phyloP scores from a whole-genome alignment of 257 asterid species.

The Phtheirospermum japonicum region DNA sequence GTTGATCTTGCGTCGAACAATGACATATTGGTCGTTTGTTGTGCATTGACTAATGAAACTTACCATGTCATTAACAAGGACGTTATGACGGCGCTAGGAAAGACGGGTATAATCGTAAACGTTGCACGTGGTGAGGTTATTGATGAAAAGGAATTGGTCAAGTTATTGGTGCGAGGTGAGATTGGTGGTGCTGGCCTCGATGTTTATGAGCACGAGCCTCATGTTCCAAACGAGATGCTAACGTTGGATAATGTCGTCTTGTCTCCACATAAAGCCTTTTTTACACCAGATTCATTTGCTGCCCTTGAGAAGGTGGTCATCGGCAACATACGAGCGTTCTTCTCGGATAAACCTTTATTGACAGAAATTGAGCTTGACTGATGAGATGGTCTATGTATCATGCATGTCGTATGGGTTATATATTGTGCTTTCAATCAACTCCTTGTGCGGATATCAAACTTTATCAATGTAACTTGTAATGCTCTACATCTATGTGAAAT shows the following conservation, averaged over 20 bases:
- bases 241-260: constrained; percentile 62
- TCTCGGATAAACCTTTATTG: constrained; percentile 43
- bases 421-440: too few species aligned
- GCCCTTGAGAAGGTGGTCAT: constrained; percentile 29
- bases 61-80: constrained; percentile 45
- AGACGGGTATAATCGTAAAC: constrained; percentile 50
- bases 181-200: constrained; percentile 78
- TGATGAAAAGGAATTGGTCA: constrained; percentile 65
- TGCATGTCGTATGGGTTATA: too few species aligned
- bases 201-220: constrained; percentile 71
- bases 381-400: neutral
- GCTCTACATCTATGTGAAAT: too few species aligned
- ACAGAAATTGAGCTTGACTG: constrained; percentile 36
- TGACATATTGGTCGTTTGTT: constrained; percentile 48
- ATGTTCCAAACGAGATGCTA: constrained; percentile 47
- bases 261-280: constrained; percentile 54
- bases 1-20: constrained; percentile 51
- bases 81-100: constrained; percentile 53
- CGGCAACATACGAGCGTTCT: constrained; percentile 63
- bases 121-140: constrained; percentile 62
- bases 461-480: too few species aligned
- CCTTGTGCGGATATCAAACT: too few species aligned
- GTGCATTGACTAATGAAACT: constrained; percentile 54
- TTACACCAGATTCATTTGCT: constrained; percentile 42
- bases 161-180: constrained; percentile 47